Conservation (phyloP, 768 basidiomycete species). For the Xerocomus spinulosus region DNA sequence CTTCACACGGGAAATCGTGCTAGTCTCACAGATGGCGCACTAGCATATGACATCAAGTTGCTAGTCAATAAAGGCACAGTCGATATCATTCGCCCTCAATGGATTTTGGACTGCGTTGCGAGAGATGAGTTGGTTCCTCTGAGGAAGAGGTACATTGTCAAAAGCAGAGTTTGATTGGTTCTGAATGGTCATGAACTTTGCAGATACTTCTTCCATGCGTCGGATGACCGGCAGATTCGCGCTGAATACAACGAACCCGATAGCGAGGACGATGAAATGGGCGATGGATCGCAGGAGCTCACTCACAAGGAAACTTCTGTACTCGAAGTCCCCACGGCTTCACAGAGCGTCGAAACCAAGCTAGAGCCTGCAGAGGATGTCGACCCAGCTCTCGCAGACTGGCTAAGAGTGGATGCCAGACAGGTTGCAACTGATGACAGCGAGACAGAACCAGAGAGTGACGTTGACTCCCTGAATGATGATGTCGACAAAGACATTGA, state of each 20-base stretch:
- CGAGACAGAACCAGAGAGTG: conserved; percentile 54
- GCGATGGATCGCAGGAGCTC: conserved; percentile 3
- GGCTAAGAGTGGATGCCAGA: conserved; percentile 53
- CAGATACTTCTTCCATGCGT: conserved; percentile 81
- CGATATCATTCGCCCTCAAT: conserved; percentile 75
- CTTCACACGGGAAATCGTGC: neutral
- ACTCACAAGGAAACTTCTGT: conserved; percentile 19
- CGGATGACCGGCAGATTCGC: conserved; percentile 41
- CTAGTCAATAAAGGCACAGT: conserved; percentile 65
- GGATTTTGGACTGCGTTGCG: conserved; percentile 78
- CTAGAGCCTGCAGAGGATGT: conserved; percentile 31
- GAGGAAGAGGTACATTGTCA: conserved; percentile 51
- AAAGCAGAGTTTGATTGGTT: neutral
- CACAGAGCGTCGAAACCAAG: conserved; percentile 15
- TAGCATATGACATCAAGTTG: conserved; percentile 68
- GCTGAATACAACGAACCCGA: conserved; percentile 50
- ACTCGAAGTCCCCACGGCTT: neutral
- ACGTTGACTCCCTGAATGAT: conserved; percentile 66
- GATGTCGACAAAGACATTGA: conserved; percentile 41
- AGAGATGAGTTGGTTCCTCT: conserved; percentile 54
- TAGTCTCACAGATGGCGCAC: neutral
- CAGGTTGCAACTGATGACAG: conserved; percentile 25
- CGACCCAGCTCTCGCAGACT: conserved; percentile 52
- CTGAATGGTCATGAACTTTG: neutral
- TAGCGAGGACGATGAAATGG: conserved; percentile 27